Evolutionary conservation across 2,329 filamentous ascomycete genomes (phyloP).

Genomic region (Trematosphaeria pertusa): DNA sequence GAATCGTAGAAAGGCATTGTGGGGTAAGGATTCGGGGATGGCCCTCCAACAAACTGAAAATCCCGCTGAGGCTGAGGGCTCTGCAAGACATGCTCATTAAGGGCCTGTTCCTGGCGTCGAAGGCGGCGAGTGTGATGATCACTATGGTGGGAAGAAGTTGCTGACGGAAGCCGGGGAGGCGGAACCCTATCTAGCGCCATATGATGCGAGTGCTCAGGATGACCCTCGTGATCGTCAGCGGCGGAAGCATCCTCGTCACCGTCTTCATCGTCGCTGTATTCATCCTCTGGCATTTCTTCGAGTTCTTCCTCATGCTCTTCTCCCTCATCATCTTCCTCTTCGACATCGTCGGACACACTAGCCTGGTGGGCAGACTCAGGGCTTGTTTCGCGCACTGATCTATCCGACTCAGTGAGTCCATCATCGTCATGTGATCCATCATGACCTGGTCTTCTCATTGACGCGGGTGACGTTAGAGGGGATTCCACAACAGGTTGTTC

Average conservation of each 20-base stretch:
- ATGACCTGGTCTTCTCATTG: conserved; percentile 22
- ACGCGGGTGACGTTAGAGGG: conserved; percentile 39
- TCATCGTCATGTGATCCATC: conserved; percentile 18
- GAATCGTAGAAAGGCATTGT: conserved; percentile 40
- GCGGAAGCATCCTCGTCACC: conserved; percentile 11
- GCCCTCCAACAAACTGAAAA: conserved; percentile 34
- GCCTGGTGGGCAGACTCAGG: conserved; percentile 35
- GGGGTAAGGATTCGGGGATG: conserved; percentile 30
- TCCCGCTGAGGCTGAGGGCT: conserved; percentile 44
- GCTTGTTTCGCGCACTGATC: conserved; percentile 42
- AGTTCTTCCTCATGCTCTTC: conserved; percentile 26
- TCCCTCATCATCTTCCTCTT: conserved; percentile 17
- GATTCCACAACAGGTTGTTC: conserved; percentile 32
- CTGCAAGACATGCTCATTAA: conserved; percentile 44
- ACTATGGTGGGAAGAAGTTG: conserved; percentile 29
- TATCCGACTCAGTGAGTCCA: conserved; percentile 26
- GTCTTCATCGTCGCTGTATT: conserved; percentile 18
- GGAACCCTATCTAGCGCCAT: conserved; percentile 23
- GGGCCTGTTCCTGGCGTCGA: conserved; percentile 39
- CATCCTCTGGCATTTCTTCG: conserved; percentile 23
- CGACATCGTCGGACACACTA: conserved; percentile 17
- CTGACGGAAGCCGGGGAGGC: conserved; percentile 30
- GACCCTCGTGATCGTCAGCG: conserved; percentile 10
- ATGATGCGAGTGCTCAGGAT: conserved; percentile 13
- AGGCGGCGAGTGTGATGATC: conserved; percentile 37